Conservation (phyloP, 768 basidiomycete genomes). For the Cytidiella melzeri region DNA sequence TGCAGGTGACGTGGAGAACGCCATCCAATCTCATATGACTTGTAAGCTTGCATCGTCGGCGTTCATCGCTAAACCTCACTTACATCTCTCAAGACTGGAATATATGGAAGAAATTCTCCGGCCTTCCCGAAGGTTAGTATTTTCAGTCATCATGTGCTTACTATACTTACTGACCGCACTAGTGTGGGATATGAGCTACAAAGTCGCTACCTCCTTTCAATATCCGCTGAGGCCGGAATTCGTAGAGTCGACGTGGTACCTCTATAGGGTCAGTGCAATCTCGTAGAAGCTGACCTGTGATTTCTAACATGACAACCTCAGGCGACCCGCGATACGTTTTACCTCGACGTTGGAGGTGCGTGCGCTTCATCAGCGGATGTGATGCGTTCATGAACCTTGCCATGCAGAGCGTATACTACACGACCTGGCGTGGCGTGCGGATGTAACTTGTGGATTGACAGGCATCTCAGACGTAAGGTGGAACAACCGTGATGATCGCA, state of each 20-base stretch:
- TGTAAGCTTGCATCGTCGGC: constrained; percentile 40
- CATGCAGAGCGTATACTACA: constrained; percentile 59
- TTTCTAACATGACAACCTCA: constrained; percentile 26
- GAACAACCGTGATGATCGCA: constrained; percentile 81
- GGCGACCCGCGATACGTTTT: constrained; percentile 91
- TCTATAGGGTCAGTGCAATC: constrained; percentile 80
- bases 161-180: neutral
- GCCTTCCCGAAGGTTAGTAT: constrained; percentile 62
- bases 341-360: constrained; percentile 70
- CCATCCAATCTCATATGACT: constrained; percentile 85
- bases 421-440: constrained; percentile 69
- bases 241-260: constrained; percentile 93
- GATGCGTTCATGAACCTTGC: neutral
- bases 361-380: neutral
- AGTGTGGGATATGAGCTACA: constrained; percentile 77
- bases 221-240: constrained; percentile 89
- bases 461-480: constrained; percentile 75
- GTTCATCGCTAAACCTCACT: constrained; percentile 5
- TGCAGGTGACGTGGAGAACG: constrained; percentile 80
- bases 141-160: neutral
- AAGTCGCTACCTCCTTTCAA: constrained; percentile 65
- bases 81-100: constrained; percentile 68
- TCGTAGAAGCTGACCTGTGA: no score
- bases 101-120: constrained; percentile 82
- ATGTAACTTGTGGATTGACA: constrained; percentile 81